Base-by-base conservation (phyloP, 306 rosid species). In the Rosa persica region DNA sequence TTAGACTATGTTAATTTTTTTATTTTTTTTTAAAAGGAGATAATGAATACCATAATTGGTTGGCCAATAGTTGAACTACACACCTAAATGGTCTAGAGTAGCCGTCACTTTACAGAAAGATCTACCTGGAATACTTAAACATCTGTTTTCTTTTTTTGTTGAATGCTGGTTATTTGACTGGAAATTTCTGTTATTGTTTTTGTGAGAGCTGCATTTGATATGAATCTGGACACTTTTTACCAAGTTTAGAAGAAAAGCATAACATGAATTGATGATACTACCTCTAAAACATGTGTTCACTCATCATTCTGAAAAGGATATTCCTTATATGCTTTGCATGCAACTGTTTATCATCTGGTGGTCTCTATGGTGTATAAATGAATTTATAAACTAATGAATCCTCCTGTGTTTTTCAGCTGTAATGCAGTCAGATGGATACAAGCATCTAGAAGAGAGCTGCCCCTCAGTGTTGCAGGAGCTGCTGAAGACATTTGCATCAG, bases 391-490 rank as follows among this genome's bases (percentile, higher is more conserved):
- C n/a, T n/a, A 67, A 62, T 78, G 67, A 47, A 67, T 73, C 73
- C 22, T 57, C 62, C 40, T 80, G 66, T 72, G 71, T 75, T 79
- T 15, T 85, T 83, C 93, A 94, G 98, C 89, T 72, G 97, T 94
- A 55, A 90, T 94, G 98, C 96, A 88, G 68, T 94, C 98, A 6
- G 94, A 92, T 84, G 94, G 97, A 22, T 94, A 89, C 80, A 74
- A 61, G 81, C 90, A 88, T 75, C 82, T 94, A 81, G 91, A 89
- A 75, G 96, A 89, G 86, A 90, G 89, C 80, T 90, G 96, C 84
- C 96, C 97, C 25, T 82, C 94, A 4, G 86, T 94, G 85, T 84
- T 89, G 82, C 79, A 87, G 58, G 96, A 94, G 90, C 76, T 94
- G 80, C 87, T 94, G 81, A 89, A 89, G 91, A 84, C 94, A 77